Base-by-base conservation (phyloP, 805 yeast genomes). In the Myxozyma kluyveri region DNA sequence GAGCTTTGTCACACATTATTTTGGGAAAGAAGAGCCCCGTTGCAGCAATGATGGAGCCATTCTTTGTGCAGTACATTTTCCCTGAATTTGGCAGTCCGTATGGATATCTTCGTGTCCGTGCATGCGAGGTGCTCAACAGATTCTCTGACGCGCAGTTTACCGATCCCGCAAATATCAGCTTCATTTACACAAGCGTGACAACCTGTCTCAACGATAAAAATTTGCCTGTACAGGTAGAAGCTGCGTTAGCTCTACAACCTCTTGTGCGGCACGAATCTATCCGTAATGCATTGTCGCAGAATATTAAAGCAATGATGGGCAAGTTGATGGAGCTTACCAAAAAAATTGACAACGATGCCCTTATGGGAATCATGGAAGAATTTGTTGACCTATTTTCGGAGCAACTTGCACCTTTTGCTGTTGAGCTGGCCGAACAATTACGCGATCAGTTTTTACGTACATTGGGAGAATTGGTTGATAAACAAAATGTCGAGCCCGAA, bases 331-430 rank as follows among this genome's bases (percentile, higher is more conserved):
- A 77, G 7, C 70, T 91, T 42, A 83, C 95, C 3, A 84, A 87
- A 63, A 82, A 83, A 52, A 81, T 90, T 59, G 99, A 91, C 63
- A 82, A 85, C 52, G 99, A 93, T 65, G 79, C 89, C 1, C 77
- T 93, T 26, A 81, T 95, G 21, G 86, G 84, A 22, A 96, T 91
- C 4, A 88, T 91, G 84, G 98, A 91, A 73, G 96, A 90, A 63
- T 84, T 93, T 66, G 97, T 91, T 27, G 96, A 90, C 65, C 81
- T 79, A 52, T 93, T 85, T 69, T 78, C 95, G 3, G 86, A 83
- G 59, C 95, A 91, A 68, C 75, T 91, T 61, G 93, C 89, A 55
- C 98, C 99, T 17, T 91, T 87, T 67, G 91, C 95, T 35, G 74
- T 81, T n/a, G 84, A 84, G 52, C 69, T 86, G 49, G 80, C 81